These are phyloP conservation scores for Vitis labrusca DNA, from an alignment of 164 flowering plant genomes.

Conservation along the genomic window DNA sequence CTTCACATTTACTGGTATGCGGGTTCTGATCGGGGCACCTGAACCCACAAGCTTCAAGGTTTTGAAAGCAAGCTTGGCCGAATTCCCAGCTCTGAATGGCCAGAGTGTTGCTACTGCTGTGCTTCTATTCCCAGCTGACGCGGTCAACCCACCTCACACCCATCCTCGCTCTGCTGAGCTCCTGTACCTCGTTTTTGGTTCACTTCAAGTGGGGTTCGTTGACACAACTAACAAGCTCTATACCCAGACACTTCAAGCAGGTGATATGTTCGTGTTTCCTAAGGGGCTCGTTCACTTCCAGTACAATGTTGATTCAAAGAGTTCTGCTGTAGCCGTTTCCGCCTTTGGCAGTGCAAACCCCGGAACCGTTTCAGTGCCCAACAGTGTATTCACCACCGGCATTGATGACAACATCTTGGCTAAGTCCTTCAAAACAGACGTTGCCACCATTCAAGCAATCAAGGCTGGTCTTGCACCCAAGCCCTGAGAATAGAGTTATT, in stretches of 20 bases:
- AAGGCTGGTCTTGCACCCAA: no score
- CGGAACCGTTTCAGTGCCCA: neutral
- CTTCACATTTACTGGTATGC: conserved; percentile 1
- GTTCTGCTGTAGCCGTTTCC: neutral
- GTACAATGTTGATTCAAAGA: neutral
- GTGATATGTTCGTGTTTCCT: conserved; percentile 28
- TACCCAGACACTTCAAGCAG: conserved; percentile 17
- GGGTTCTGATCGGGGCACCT: neutral
- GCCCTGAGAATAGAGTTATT: no score
- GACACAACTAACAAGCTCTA: conserved; percentile 23
- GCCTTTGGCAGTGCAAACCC: neutral
- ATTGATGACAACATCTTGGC: neutral
- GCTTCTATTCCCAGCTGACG: conserved; percentile 13
- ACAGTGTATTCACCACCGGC: neutral
- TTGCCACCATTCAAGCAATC: no score
- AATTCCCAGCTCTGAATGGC: conserved; percentile 1
- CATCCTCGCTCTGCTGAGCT: conserved; percentile 35
- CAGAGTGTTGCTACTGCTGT: conserved; percentile 3
- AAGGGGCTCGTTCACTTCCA: conserved; percentile 28
- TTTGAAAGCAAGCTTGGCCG: neutral
- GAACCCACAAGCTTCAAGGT: neutral
- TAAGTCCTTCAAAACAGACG: neutral
- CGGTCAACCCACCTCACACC: conserved; percentile 27
- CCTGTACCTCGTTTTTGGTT: conserved; percentile 14
- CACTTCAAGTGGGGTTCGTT: conserved; percentile 23